A percentile compares a stretch with the other conserved stretches of the same genome.
These are phyloP conservation scores for Pleurotus citrinopileatus DNA, from an alignment of 768 basidiomycete genomes.

Conservation along the genomic window DNA sequence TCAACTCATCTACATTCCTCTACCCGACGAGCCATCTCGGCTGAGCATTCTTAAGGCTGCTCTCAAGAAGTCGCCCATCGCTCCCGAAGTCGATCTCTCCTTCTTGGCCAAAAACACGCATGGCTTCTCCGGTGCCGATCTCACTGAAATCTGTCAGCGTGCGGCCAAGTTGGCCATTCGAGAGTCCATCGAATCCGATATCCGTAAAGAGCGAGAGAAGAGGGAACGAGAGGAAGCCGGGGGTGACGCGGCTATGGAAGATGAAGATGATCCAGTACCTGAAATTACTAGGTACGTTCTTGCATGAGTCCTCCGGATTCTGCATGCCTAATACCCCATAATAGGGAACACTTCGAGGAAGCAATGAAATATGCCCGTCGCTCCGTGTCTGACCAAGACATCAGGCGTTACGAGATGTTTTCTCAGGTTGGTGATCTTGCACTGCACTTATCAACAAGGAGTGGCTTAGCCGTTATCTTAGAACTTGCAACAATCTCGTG, in stretches of 20 bases:
- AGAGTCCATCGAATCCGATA: constrained; percentile 91
- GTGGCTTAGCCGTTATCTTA: constrained; percentile 26
- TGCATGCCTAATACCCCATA: neutral
- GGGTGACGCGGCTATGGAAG: constrained; percentile 67
- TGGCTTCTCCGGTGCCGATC: constrained; percentile 98
- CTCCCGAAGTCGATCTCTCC: constrained; percentile 73
- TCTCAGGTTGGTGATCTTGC: constrained; percentile 58
- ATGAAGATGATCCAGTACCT: constrained; percentile 88
- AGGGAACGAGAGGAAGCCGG: constrained; percentile 76
- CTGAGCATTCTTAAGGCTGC: constrained; percentile 87
- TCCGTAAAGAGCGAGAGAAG: constrained; percentile 74
- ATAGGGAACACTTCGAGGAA: constrained; percentile 95
- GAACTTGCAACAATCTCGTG: constrained; percentile 89
- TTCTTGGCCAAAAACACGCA: constrained; percentile 93
- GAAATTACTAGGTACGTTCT: constrained; percentile 68
- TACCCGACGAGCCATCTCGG: constrained; percentile 92
- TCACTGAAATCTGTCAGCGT: constrained; percentile 99
- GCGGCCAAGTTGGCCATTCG: constrained; percentile 97
- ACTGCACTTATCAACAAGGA: constrained; percentile 3
- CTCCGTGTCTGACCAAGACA: constrained; percentile 94
- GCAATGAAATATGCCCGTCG: constrained; percentile 98
- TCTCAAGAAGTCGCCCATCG: constrained; percentile 90
- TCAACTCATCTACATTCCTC: constrained; percentile 98
- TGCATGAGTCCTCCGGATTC: constrained; percentile 2
- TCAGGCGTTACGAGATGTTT: constrained; percentile 98